Base-by-base conservation (phyloP, 2,329 filamentous ascomycete genomes). In the Verticillium dahliae region DNA sequence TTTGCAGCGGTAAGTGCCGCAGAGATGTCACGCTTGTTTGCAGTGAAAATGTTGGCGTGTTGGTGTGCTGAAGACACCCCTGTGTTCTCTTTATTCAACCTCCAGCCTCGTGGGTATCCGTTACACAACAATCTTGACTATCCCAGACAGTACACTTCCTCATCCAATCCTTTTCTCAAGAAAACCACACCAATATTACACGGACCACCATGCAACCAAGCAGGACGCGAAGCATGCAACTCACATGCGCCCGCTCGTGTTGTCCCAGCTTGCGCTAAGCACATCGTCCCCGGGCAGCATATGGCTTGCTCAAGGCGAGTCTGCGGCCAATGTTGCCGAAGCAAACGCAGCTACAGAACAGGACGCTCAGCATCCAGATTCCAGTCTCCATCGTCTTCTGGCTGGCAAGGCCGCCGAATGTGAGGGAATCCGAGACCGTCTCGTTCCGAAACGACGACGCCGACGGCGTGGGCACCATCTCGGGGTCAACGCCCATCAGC, bases 321-420 rank as follows among this genome's bases (percentile, higher is more conserved):
- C 91, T 83, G 65, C 95, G 82, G 13, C 95, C 95, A 70, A 99
- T 92, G 71, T 97, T 98, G 11, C 95, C 95, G 80, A 99, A 97
- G 75, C 93, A 97, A 10, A 98, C 86, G 68, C 91, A 92, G 70
- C 91, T 96, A 76, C 95, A 97, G 73, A 97, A 99, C 58, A 99
- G 77, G 33, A 98, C 92, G 70, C 92, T 97, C 31, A 94, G 82
- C 70, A 97, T 89, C 94, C 95, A 99, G 4, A 92, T 91, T 13
- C 87, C 88, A 18, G 90, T 84, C 62, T 90, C 90, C 1, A 92
- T 73, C 6, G 80, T 86, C 67, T 91, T 85, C 59, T 86, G 83
- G 60, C 78, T 84, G 62, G 83, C 83, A 63, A 84, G 78, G 56
- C 82, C 85, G 66, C 78, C 85, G 65, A 81, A 79, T 69, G 81